Conservation (phyloP, 805 yeast genomes). For the Yarrowia phangngaensis region DNA sequence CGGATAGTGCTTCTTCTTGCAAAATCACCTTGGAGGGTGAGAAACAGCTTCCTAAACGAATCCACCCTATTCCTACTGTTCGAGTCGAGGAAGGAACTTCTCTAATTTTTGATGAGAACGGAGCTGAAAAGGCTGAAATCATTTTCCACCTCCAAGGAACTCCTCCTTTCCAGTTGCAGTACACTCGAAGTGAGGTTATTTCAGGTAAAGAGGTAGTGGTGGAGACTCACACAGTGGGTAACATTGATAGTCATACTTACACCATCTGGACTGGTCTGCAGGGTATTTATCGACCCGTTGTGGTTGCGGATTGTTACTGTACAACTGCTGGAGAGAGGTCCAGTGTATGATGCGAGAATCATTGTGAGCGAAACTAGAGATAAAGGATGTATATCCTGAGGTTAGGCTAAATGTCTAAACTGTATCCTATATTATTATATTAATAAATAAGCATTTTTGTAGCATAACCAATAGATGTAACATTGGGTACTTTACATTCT, state of each 20-base stretch:
- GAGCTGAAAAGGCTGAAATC: constrained; percentile 91
- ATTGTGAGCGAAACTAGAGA: no score
- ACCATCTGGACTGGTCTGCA: constrained; percentile 74
- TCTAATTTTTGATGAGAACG: constrained; percentile 77
- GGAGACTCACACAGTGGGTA: constrained; percentile 52
- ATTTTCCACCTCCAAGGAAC: constrained; percentile 76
- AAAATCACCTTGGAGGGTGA: constrained; percentile 36
- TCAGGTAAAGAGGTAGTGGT: constrained; percentile 47
- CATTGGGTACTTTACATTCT: no score
- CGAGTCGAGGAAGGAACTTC: constrained; percentile 77
- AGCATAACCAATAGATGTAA: no score
- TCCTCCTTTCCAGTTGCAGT: constrained; percentile 86
- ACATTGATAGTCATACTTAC: constrained; percentile 66
- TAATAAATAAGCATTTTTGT: no score
- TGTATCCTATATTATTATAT: no score
- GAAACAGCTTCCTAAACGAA: constrained; percentile 40
- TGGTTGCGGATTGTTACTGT: constrained; percentile 83
- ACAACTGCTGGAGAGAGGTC: constrained; percentile 28
- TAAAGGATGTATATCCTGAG: no score
- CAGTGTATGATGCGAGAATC: no score
- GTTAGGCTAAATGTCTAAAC: no score
- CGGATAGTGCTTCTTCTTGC: constrained; percentile 75
- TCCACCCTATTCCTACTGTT: constrained; percentile 71
- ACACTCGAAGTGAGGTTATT: constrained; percentile 63
- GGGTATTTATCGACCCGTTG: constrained; percentile 91